A percentile compares a stretch with the other conserved stretches of the same genome.
Conservation (phyloP, 352 stramenopile genomes). For the Phytopythium cucurbitacearum region DNA sequence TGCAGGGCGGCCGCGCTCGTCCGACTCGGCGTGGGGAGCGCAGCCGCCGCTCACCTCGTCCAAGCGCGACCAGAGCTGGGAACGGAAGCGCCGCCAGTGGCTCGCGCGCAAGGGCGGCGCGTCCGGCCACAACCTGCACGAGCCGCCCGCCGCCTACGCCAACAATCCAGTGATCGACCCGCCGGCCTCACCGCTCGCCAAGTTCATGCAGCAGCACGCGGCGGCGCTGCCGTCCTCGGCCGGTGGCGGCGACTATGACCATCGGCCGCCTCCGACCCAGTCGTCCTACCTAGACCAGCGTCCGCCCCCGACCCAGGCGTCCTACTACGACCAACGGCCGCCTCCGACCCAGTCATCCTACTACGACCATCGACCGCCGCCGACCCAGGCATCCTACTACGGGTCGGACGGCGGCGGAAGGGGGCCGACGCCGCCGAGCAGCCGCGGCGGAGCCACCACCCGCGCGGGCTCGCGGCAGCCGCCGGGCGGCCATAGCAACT, state of each 20-base stretch:
- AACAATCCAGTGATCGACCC: constrained; percentile 10
- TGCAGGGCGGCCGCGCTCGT: background rate
- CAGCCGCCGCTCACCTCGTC: constrained; percentile 72
- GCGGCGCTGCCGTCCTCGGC: constrained; percentile 6
- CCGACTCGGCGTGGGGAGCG: constrained; percentile 20
- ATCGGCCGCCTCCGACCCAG: no score
- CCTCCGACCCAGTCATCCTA: no score
- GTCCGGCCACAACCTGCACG: constrained; percentile 9
- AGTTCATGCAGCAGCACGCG: constrained; percentile 64
- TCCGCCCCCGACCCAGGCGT: no score
- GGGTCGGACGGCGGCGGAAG: no score
- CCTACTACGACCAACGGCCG: background rate
- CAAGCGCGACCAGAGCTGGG: constrained; percentile 80
- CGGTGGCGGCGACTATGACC: background rate
- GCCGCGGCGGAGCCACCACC: constrained; percentile 3
- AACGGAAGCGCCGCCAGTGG: constrained; percentile 70
- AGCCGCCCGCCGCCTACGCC: constrained; percentile 10
- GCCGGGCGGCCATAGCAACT: constrained; percentile 59
- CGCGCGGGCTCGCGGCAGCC: constrained; percentile 32
- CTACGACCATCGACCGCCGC: no score
- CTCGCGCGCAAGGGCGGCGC: constrained; percentile 48
- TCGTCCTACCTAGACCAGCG: no score
- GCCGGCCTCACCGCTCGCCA: constrained; percentile 61
- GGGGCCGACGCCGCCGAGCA: constrained; percentile 2
- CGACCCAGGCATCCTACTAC: no score